Evolutionary conservation across 805 yeast genomes (phyloP).

Genomic region (Schizosaccharomyces osmophilus): DNA sequence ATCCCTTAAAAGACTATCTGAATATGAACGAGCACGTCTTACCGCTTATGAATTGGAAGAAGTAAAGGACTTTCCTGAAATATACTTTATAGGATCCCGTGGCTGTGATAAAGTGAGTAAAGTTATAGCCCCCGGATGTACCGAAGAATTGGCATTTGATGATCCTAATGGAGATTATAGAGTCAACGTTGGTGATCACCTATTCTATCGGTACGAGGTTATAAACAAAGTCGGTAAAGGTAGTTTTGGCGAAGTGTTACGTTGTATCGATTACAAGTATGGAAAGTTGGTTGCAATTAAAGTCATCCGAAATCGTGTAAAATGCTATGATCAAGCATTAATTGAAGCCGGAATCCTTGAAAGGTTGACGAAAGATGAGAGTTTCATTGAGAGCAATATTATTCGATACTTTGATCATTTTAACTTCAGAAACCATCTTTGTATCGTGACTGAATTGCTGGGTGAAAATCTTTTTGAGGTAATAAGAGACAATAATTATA

Average conservation of each 20-base stretch:
- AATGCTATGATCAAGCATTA: slow-evolving; percentile 54
- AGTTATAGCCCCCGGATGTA: too few species aligned
- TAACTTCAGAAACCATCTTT: slow-evolving; percentile 57
- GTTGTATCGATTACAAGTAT: slow-evolving; percentile 41
- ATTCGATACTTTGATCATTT: slow-evolving; percentile 42
- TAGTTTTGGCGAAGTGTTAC: slow-evolving; percentile 56
- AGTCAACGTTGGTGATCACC: slow-evolving; percentile 36
- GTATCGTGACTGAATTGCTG: slow-evolving; percentile 51
- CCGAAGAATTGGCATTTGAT: slow-evolving; percentile 34
- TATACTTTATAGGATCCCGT: background rate
- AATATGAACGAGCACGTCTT: background rate
- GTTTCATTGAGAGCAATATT: slow-evolving; percentile 17
- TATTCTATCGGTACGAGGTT: slow-evolving; percentile 22
- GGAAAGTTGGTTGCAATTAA: slow-evolving; percentile 43
- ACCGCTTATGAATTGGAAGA: background rate
- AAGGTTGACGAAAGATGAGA: slow-evolving; percentile 18
- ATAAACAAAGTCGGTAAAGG: slow-evolving; percentile 37
- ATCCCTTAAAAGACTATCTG: background rate
- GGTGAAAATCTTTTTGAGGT: slow-evolving; percentile 43
- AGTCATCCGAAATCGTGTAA: slow-evolving; percentile 45
- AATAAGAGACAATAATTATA: slow-evolving; percentile 15
- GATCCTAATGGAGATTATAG: slow-evolving; percentile 40
- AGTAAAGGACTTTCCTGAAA: background rate
- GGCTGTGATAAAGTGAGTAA: background rate
- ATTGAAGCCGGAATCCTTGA: slow-evolving; percentile 49